Conservation (phyloP, 306 rosid species). For the Cyamopsis tetragonoloba region DNA sequence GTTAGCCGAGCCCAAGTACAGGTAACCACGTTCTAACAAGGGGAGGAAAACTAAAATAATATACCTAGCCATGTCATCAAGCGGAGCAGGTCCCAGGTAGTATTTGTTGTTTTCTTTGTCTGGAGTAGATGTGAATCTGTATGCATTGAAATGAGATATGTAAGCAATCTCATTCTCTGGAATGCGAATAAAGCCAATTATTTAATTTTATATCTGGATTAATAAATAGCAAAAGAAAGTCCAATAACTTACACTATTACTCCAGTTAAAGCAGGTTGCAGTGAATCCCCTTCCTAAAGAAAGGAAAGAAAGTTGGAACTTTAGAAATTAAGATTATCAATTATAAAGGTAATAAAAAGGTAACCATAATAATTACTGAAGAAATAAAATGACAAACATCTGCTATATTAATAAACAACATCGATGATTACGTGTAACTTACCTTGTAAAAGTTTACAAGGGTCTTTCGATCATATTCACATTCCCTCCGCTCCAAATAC, state of each 20-base stretch:
- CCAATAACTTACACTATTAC: constrained; percentile 68
- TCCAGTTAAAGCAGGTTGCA: constrained; percentile 55
- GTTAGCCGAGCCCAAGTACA: background rate
- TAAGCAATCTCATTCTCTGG: constrained; percentile 19
- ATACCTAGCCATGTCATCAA: constrained; percentile 92
- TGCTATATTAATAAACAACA: background rate
- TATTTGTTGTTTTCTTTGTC: constrained; percentile 91
- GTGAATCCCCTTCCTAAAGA: constrained; percentile 57
- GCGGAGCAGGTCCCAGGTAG: constrained; percentile 90
- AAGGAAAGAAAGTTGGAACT: background rate
- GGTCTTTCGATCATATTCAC: constrained; percentile 60
- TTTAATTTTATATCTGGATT: background rate
- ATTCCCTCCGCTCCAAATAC: constrained; percentile 91
- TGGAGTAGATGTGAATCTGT: constrained; percentile 88
- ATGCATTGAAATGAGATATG: background rate
- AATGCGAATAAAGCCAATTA: background rate
- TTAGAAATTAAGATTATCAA: too few species aligned
- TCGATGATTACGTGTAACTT: background rate
- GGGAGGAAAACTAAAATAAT: background rate
- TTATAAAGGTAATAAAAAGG: too few species aligned
- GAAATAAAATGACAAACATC: background rate
- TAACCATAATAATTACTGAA: background rate
- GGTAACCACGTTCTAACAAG: background rate
- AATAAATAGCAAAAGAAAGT: constrained; percentile 9
- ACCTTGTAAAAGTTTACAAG: constrained; percentile 59